Evolutionary conservation across 1,284 basidiomycete genomes (phyloP).

Genomic region (Ganoderma sinense): DNA sequence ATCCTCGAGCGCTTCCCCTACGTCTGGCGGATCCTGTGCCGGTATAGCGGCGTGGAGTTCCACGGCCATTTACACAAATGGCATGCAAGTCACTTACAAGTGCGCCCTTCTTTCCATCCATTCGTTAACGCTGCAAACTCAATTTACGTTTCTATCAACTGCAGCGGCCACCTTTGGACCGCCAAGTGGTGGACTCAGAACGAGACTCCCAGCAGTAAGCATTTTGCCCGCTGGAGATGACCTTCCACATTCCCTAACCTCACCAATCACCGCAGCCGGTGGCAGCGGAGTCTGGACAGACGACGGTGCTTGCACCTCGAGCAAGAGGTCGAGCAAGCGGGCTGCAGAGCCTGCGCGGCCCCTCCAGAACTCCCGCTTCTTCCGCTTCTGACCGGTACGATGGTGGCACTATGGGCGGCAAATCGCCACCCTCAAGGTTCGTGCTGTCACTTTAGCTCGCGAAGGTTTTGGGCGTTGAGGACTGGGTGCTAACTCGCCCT

Average conservation of each 20-base stretch:
- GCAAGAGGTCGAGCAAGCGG: slow-evolving; percentile 18
- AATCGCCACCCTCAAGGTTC: slow-evolving; percentile 1
- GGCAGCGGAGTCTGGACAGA: slow-evolving; percentile 48
- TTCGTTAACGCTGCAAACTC: background rate
- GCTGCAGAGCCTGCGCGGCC: slow-evolving; percentile 17
- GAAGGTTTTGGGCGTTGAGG: slow-evolving; percentile 7
- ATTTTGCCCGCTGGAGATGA: background rate
- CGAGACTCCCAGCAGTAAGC: slow-evolving; percentile 58
- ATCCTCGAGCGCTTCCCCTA: slow-evolving; percentile 35
- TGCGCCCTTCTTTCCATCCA: slow-evolving; percentile 39
- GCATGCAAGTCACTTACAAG: slow-evolving; percentile 56
- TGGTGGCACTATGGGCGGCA: slow-evolving; percentile 1
- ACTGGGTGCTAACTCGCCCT: background rate
- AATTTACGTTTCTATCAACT: background rate
- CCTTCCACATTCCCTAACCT: background rate
- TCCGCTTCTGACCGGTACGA: slow-evolving; percentile 31
- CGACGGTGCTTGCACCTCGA: slow-evolving; percentile 42
- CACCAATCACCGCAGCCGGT: slow-evolving; percentile 20
- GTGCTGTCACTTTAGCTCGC: slow-evolving; percentile 16
- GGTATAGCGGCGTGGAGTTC: slow-evolving; percentile 62
- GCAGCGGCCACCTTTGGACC: slow-evolving; percentile 54
- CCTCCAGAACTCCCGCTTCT: slow-evolving; percentile 32
- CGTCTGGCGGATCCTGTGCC: slow-evolving; percentile 52
- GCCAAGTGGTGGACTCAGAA: slow-evolving; percentile 66
- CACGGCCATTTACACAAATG: slow-evolving; percentile 54